Evolutionary conservation across 1,284 basidiomycete species (phyloP), one percentile per base, ranked within the genome.

Genomic region (Kwoniella shivajii): DNA sequence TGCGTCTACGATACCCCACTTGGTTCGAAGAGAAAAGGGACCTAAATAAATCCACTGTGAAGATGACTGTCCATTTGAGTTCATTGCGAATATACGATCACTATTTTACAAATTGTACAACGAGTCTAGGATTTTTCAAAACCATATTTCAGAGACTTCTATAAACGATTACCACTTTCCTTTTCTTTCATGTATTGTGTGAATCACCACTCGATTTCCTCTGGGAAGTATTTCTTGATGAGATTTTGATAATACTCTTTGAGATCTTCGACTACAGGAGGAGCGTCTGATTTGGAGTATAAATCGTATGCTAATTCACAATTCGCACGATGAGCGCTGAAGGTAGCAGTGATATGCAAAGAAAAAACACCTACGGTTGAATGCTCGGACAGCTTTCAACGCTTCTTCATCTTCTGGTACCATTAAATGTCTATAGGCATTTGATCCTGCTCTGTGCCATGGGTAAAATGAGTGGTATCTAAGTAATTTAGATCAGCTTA

Each of bases 401-500:
- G 70, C 64, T 24, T 62, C 65, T 50, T 71, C 49, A 61, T 79
- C 78, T 6, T 84, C 84, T 24, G 85, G 85, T 72, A 85, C 86
- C 66, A 84, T 87, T 47, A 94, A 83, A 72, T 92, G 86, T 29
- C 77, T 72, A 79, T 93, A 94, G 0, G 90, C 91, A n/a, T 53
- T 47, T 22, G 45, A 47, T 57, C 83, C 84, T 72, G 91, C 90
- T 49, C 89, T 84, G 75, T 92, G 90, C 90, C 90, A 93, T n/a
- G 92, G 91, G 80, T 94, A 94, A 82, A 94, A 94, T 66, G 88
- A 90, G 80, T 95, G 92, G 77, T 90, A 94, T 26, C 92, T 53
- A 27, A 13, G 48, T 5, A 10, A 39, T 20, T 10, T 6, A 39
- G 38, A 22, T 20, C n/a, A 24, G 14, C 11, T 39, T 20, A 39